Evolutionary conservation across 176 grass and related monocot species (phyloP).

Genomic region (maize (Zea mays)): Zm-B73-REFERENCE-NAM-5.0 NC_050100.1:117788001-117788500

Average conservation of each 20-base stretch:
- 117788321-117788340: constrained; percentile 42
- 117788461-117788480: background rate
- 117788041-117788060: background rate
- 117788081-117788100: background rate
- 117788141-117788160: background rate
- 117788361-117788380: constrained; percentile 70
- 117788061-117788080: background rate
- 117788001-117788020: background rate
- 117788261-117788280: too few species aligned
- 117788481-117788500: background rate
- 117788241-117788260: background rate
- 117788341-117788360: constrained; percentile 68
- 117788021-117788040: background rate
- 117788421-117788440: background rate
- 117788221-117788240: background rate
- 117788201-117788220: background rate
- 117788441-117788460: background rate
- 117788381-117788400: constrained; percentile 67
- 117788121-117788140: background rate
- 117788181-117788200: background rate
- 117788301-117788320: too few species aligned
- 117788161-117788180: background rate
- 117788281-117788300: background rate
- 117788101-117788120: background rate
- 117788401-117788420: constrained; percentile 49